phyloP scores from a whole-genome alignment of 305 asterid genomes.

The Caryopteris hybrid region DNA sequence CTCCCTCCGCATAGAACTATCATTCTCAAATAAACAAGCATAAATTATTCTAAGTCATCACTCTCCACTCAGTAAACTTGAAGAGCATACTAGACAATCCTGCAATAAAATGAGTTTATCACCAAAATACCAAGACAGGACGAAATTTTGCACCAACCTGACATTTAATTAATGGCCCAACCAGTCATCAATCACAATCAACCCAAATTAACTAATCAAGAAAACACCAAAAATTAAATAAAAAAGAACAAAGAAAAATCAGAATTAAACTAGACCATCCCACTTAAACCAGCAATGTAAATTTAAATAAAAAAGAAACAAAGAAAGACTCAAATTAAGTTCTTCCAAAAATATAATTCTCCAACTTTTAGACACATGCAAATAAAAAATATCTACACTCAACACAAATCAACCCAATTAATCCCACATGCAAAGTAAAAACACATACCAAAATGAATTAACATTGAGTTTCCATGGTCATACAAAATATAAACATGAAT shows the following conservation, averaged over 20 bases:
- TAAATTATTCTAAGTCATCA: too few relatives aligned
- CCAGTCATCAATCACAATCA: neutral
- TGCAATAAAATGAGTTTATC: conserved; percentile 1
- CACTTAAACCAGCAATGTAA: neutral
- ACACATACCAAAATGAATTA: neutral
- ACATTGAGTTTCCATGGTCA: conserved; percentile 3
- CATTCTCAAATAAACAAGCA: too few relatives aligned
- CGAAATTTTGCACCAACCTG: neutral
- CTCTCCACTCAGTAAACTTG: too few relatives aligned
- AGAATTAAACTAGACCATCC: neutral
- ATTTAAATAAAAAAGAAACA: too few relatives aligned
- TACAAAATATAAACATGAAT: conserved; percentile 7
- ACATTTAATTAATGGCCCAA: neutral
- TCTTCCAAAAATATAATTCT: neutral
- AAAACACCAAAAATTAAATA: neutral
- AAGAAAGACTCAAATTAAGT: conserved; percentile 14
- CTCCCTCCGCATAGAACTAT: too few relatives aligned
- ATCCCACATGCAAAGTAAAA: conserved; percentile 15
- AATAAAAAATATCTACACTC: neutral
- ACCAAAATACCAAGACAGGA: neutral
- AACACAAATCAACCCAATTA: conserved; percentile 8
- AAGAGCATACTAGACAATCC: neutral
- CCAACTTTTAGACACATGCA: conserved; percentile 6
- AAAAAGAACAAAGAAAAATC: neutral
- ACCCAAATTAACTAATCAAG: neutral